Percentiles rank a stretch among this genome's conserved stretches.
phyloP scores from a whole-genome alignment of 176 grass and related monocot genomes.

The Phoenix dactylifera region DNA sequence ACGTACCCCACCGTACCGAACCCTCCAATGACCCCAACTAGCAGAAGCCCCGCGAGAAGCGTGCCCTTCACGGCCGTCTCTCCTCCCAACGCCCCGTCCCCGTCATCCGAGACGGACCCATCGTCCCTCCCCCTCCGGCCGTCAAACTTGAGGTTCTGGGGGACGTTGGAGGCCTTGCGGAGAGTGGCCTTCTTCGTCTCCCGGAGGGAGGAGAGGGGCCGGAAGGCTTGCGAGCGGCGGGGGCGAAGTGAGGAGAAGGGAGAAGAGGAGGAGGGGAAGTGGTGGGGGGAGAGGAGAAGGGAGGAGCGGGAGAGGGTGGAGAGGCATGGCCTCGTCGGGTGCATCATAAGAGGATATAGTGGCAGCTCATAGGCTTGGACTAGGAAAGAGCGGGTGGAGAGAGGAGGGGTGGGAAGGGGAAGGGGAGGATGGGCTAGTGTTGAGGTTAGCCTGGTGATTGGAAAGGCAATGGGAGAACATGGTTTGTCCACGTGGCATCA shows the following conservation, averaged over 20 bases:
- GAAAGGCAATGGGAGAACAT: neutral
- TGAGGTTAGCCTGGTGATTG: no score
- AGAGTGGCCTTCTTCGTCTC: conserved; percentile 71
- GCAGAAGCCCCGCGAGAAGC: conserved; percentile 61
- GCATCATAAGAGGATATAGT: neutral
- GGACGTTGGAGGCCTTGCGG: conserved; percentile 69
- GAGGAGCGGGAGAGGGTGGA: conserved; percentile 33
- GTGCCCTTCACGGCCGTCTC: conserved; percentile 55
- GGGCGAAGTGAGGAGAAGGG: conserved; percentile 25
- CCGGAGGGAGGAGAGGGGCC: conserved; percentile 57
- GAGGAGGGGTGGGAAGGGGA: neutral
- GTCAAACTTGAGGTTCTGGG: conserved; percentile 50
- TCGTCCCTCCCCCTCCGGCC: conserved; percentile 14
- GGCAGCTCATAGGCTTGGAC: conserved; percentile 22
- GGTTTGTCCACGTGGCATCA: conserved; percentile 25
- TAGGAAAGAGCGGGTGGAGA: neutral
- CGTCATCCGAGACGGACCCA: neutral
- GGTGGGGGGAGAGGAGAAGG: conserved; percentile 19
- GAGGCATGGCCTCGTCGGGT: conserved; percentile 39
- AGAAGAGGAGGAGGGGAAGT: conserved; percentile 39
- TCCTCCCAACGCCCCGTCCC: conserved; percentile 15
- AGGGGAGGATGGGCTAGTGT: neutral
- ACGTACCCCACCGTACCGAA: conserved; percentile 82
- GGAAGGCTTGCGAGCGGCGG: conserved; percentile 19
- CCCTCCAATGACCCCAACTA: conserved; percentile 79